phyloP scores from a whole-genome alignment of 306 rosid genomes.

The Arachis stenosperma region DNA sequence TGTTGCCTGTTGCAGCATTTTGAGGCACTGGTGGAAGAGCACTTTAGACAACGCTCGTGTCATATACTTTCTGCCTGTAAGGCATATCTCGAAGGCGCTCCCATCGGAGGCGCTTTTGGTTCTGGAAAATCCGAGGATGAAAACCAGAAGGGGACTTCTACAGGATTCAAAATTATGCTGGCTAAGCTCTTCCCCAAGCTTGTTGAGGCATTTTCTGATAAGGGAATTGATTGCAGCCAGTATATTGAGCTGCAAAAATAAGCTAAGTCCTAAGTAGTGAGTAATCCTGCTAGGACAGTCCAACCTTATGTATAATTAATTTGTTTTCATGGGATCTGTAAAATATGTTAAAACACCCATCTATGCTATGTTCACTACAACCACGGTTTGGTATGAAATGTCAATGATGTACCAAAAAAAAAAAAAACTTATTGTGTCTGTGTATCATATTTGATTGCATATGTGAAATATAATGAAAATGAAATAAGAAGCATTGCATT shows the following conservation, averaged over 20 bases:
- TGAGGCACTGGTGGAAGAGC: conserved; percentile 78
- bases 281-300: conserved; percentile 28
- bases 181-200: conserved; percentile 84
- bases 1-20: conserved; percentile 66
- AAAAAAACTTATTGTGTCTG: conserved; percentile 21
- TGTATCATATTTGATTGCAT: conserved; percentile 39
- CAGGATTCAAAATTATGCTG: conserved; percentile 92
- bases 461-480: conserved; percentile 26
- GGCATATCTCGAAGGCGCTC: conserved; percentile 80
- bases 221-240: conserved; percentile 75
- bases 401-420: conserved; percentile 17
- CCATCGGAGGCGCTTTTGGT: conserved; percentile 62
- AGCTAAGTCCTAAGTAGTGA: conserved; percentile 25
- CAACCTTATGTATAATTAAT: conserved; percentile 39
- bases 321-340: conserved; percentile 36
- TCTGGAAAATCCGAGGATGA: conserved; percentile 43
- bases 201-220: conserved; percentile 68
- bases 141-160: conserved; percentile 64
- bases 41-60: conserved; percentile 59
- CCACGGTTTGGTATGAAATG: conserved; percentile 12
- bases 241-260: conserved; percentile 50
- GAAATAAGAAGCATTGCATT: conserved; percentile 26
- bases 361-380: background rate
- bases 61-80: conserved; percentile 71
- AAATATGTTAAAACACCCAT: conserved; percentile 33